phyloP scores from a whole-genome alignment of 306 rosid genomes.

The Gleditsia sinensis region DNA sequence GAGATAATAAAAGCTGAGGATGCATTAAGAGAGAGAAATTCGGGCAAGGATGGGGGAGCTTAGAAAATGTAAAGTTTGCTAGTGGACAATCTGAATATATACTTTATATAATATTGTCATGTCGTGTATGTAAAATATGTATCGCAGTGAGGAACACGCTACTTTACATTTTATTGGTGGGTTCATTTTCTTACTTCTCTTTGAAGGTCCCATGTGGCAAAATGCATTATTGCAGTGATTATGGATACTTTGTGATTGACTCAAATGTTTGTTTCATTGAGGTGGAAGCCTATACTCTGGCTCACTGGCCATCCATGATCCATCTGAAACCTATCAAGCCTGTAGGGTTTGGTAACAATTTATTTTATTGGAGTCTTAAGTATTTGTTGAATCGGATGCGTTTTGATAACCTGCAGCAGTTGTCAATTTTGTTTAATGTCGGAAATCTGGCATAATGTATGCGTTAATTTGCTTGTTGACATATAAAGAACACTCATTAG shows the following conservation, averaged over 20 bases:
- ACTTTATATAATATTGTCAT: constrained; percentile 12
- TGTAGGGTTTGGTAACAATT: background rate
- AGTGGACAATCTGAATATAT: background rate
- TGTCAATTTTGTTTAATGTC: background rate
- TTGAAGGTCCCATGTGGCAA: background rate
- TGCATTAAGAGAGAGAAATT: constrained; percentile 50
- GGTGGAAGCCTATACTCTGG: background rate
- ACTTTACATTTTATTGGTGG: constrained; percentile 16
- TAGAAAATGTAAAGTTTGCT: constrained; percentile 22
- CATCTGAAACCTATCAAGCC: background rate
- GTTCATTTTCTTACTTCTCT: constrained; percentile 16
- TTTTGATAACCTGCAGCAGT: constrained; percentile 3
- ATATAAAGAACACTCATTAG: background rate
- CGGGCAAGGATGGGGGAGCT: constrained; percentile 18
- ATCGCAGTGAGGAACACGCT: constrained; percentile 8
- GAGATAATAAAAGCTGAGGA: constrained; percentile 55
- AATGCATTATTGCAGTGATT: background rate
- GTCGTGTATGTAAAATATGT: background rate
- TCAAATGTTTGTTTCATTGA: constrained; percentile 1
- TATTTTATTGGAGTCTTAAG: background rate
- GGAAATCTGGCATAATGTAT: background rate
- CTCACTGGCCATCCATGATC: background rate
- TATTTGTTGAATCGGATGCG: background rate
- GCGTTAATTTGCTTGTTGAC: background rate
- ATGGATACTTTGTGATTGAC: constrained; percentile 10